These are phyloP conservation scores for Zymoseptoria pseudotritici DNA, from an alignment of 2,329 filamentous ascomycete species.

Conservation along the genomic window DNA sequence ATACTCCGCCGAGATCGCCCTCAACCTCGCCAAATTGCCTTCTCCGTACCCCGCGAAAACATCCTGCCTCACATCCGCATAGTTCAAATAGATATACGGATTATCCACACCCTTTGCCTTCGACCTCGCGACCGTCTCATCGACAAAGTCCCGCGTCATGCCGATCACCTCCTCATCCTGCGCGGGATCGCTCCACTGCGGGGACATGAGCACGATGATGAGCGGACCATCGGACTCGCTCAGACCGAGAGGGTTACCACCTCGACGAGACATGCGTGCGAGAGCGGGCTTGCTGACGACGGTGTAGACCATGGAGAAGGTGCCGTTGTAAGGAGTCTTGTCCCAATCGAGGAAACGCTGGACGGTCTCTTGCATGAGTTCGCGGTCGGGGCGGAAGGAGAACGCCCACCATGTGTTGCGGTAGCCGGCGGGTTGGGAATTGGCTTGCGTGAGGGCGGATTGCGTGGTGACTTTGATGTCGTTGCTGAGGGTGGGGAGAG, in stretches of 20 bases:
- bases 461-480: background rate
- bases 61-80: slow-evolving; percentile 7
- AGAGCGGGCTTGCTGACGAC: background rate
- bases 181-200: background rate
- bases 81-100: slow-evolving; percentile 14
- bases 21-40: slow-evolving; percentile 9
- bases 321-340: background rate
- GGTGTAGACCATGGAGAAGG: background rate
- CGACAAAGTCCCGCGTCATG: slow-evolving; percentile 2
- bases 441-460: background rate
- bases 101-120: slow-evolving; percentile 2
- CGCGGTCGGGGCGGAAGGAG: background rate
- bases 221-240: background rate
- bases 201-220: background rate
- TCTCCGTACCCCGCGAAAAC: slow-evolving; percentile 14
- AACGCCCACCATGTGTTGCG: background rate
- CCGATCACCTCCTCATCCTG: background rate
- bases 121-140: background rate
- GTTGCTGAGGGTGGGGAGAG: background rate
- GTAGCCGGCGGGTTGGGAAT: background rate
- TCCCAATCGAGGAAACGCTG: background rate
- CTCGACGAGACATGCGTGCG: background rate
- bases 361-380: background rate
- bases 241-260: background rate
- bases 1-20: slow-evolving; percentile 4